A percentile compares a stretch with the other conserved stretches of the same genome.
phyloP scores from a whole-genome alignment of 306 rosid species.

The Fragaria nilgerrensis region DNA sequence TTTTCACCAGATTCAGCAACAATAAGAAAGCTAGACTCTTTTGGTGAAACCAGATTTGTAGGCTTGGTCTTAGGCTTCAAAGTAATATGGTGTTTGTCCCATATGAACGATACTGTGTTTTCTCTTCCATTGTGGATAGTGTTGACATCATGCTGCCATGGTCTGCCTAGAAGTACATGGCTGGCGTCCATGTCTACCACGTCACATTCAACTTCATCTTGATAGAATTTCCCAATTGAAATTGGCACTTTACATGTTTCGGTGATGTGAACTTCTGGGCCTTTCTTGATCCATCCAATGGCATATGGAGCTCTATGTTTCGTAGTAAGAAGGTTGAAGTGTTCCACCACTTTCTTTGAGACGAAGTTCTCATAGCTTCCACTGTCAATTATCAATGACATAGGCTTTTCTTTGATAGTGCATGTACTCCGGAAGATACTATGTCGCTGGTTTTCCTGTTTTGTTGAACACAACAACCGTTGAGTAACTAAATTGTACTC shows the following conservation, averaged over 20 bases:
- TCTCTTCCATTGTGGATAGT: neutral
- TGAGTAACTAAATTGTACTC: neutral
- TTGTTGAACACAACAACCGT: neutral
- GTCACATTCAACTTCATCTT: neutral
- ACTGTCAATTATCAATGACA: neutral
- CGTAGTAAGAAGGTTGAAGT: neutral
- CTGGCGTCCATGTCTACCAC: neutral
- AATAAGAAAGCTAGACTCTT: neutral
- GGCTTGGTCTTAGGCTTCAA: neutral
- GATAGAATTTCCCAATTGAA: neutral
- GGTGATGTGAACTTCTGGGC: neutral
- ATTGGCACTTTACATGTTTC: neutral
- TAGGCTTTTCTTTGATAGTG: neutral
- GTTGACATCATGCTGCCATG: neutral
- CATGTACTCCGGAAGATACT: neutral
- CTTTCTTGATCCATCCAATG: neutral
- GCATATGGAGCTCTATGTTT: neutral
- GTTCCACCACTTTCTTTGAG: neutral
- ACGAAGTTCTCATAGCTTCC: neutral
- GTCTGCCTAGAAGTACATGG: neutral
- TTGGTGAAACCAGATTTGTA: neutral
- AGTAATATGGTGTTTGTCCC: neutral
- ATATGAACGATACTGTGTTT: neutral
- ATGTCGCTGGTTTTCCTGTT: neutral
- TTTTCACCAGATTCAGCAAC: neutral